A percentile compares a stretch with the other conserved stretches of the same genome.
Conservation (phyloP, 345 rosid genomes). For the Citrus hindsii region DNA sequence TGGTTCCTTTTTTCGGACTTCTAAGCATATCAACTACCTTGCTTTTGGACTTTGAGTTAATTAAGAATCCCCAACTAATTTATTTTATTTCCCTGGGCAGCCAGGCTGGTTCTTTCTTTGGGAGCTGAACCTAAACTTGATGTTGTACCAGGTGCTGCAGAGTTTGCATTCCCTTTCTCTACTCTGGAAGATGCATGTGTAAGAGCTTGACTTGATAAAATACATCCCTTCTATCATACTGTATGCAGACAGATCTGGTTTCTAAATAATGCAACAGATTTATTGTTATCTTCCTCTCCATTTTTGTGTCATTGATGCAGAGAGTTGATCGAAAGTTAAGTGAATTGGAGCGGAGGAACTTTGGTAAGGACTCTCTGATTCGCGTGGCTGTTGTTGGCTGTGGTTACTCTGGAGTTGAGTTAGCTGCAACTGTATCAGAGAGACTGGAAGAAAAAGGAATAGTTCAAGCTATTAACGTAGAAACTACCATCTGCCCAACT, state of each 20-base stretch:
- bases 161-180: conserved; percentile 85
- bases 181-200: conserved; percentile 84
- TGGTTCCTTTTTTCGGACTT: conserved; percentile 8
- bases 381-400: conserved; percentile 85
- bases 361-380: conserved; percentile 50
- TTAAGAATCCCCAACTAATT: conserved; percentile 16
- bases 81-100: conserved; percentile 60
- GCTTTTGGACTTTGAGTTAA: neutral
- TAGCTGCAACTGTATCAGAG: conserved; percentile 93
- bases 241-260: neutral
- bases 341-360: conserved; percentile 66
- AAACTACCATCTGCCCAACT: conserved; percentile 66
- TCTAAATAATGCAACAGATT: neutral
- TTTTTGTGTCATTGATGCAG: conserved; percentile 41
- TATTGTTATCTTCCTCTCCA: neutral
- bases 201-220: conserved; percentile 26
- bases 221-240: neutral
- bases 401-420: conserved; percentile 92
- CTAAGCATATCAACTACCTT: neutral
- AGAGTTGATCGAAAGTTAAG: conserved; percentile 58
- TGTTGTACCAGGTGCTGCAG: conserved; percentile 81
- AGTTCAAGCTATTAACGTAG: conserved; percentile 75
- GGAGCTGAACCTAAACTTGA: conserved; percentile 92
- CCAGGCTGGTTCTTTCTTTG: conserved; percentile 99
- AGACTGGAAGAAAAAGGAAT: conserved; percentile 78